Evolutionary conservation across 345 rosid genomes (phyloP).

Genomic region (Pistacia atlantica): DNA sequence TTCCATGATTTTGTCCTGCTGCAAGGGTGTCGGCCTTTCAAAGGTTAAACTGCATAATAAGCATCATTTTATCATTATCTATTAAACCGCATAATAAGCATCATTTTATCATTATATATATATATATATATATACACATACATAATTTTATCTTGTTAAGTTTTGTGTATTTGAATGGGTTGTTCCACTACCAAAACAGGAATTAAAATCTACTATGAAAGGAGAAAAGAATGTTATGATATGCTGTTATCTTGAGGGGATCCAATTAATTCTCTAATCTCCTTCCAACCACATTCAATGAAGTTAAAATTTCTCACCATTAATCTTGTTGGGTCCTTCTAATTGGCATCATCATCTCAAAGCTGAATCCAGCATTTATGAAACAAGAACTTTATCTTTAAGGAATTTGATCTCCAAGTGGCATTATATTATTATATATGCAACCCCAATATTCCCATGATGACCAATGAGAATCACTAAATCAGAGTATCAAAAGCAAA

Average conservation of each 20-base stretch:
- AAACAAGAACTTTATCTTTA: slow-evolving; percentile 23
- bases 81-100: slow-evolving; percentile 14
- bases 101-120: slow-evolving; percentile 21
- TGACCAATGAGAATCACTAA: neutral
- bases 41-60: slow-evolving; percentile 14
- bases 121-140: neutral
- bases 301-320: neutral
- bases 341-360: neutral
- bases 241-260: neutral
- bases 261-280: neutral
- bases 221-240: neutral
- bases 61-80: slow-evolving; percentile 24
- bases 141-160: neutral
- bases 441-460: slow-evolving; percentile 4
- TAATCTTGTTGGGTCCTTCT: neutral
- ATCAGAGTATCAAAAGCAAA: slow-evolving; percentile 4
- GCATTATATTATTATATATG: neutral
- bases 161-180: slow-evolving; percentile 18
- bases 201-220: neutral
- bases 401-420: slow-evolving; percentile 18
- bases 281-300: neutral
- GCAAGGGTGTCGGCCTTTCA: slow-evolving; percentile 27
- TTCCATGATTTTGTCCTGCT: slow-evolving; percentile 26
- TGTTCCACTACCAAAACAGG: slow-evolving; percentile 1
- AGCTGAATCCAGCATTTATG: neutral